Evolutionary conservation across 2,329 filamentous ascomycete genomes (phyloP), one percentile per base, ranked within the genome.

Genomic region (Exophiala lecanii-corni): DNA sequence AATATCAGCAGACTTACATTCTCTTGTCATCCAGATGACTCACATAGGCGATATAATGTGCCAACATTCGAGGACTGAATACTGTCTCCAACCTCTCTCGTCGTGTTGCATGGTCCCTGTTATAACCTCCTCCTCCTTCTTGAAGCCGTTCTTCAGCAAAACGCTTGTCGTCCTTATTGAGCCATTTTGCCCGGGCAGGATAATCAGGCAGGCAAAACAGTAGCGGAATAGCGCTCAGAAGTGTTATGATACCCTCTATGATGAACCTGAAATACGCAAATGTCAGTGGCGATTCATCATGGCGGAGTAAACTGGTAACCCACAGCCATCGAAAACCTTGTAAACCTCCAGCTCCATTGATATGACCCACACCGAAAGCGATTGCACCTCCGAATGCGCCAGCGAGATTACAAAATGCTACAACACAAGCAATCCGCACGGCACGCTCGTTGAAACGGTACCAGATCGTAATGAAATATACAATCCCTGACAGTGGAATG

Each of bases 401-500:
- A 51, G 62, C 75, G 51, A 69, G 73, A 60, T 75, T 77, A 15
- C 60, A 79, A 64, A 66, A 79, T 59, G 57, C 74, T 25, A 75
- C 60, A 53, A 72, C 67, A 49, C 74, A 69, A 0, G 75, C 73
- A 57, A 85, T 74, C 5, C 79, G 75, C 56, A 79, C 73, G 2
- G 72, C 73, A 17, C 75, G 67, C 57, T 81, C 76, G 3, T 75
- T 70, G 6, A 69, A 67, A 10, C 73, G 71, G 54, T 79, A 79
- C 66, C 75, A 76, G 50, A 77, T 75, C 2, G 71, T 71, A n/a
- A 74, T 56, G 51, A 68, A 69, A 49, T 67, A 69, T 7, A 71
- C 69, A 12, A 75, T 59, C 1, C 70, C 48, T 38, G 13, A n/a
- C 31, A 9, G 21, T 5, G 17, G 6, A 17, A 5, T 9, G 20